Evolutionary conservation across 805 yeast species (phyloP).

Genomic region (Clavispora carvajalis): DNA sequence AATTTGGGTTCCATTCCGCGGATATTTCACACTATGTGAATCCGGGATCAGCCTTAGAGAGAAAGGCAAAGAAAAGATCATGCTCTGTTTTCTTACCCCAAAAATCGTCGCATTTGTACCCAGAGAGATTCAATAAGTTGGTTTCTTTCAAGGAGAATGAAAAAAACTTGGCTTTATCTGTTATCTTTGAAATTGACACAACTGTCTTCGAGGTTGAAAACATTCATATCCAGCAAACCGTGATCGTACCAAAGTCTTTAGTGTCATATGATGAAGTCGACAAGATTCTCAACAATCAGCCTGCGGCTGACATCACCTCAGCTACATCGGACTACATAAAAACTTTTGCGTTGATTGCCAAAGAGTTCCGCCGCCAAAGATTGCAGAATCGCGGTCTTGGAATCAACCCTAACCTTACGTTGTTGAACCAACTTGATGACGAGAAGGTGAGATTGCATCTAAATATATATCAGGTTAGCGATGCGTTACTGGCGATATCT

Average conservation of each 20-base stretch:
- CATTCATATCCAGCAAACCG: slow-evolving; percentile 70
- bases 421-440: slow-evolving; percentile 80
- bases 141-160: slow-evolving; percentile 59
- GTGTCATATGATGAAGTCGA: slow-evolving; percentile 55
- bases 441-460: slow-evolving; percentile 68
- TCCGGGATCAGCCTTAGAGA: slow-evolving; percentile 73
- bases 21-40: slow-evolving; percentile 72
- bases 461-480: slow-evolving; percentile 62
- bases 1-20: slow-evolving; percentile 79
- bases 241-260: slow-evolving; percentile 56
- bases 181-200: slow-evolving; percentile 75
- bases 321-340: slow-evolving; percentile 63
- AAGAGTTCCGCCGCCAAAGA: slow-evolving; percentile 67
- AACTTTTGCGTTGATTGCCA: slow-evolving; percentile 59
- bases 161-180: slow-evolving; percentile 64
- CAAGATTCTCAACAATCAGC: slow-evolving; percentile 34
- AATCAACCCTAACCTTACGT: slow-evolving; percentile 49
- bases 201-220: slow-evolving; percentile 65
- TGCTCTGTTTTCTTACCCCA: slow-evolving; percentile 87
- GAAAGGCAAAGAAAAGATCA: slow-evolving; percentile 86
- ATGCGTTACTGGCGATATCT: slow-evolving; percentile 54
- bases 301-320: slow-evolving; percentile 31
- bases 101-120: slow-evolving; percentile 60
- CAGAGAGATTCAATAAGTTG: slow-evolving; percentile 54
- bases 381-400: slow-evolving; percentile 46